These are phyloP conservation scores for Termitomyces sp. DNA, from an alignment of 768 basidiomycete species.

Conservation along the genomic window DNA sequence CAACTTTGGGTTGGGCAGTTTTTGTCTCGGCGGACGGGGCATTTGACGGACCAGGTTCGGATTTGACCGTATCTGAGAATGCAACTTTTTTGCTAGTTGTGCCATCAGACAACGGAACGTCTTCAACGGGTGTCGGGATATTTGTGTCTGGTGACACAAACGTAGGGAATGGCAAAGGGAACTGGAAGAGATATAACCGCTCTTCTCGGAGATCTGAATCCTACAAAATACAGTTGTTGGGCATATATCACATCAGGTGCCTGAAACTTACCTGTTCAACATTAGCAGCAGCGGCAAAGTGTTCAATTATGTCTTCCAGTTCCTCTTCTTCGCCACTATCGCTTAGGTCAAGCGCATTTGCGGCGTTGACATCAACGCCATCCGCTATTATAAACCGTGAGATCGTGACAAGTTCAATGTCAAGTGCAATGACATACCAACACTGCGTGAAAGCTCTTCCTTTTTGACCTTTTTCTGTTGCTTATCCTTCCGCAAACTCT, in stretches of 20 bases:
- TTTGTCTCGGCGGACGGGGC: slow-evolving; percentile 18
- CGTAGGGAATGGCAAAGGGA: slow-evolving; percentile 78
- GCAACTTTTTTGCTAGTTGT: slow-evolving; percentile 47
- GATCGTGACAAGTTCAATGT: neutral
- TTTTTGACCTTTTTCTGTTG: slow-evolving; percentile 35
- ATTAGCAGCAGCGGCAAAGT: slow-evolving; percentile 45
- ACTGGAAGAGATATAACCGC: slow-evolving; percentile 84
- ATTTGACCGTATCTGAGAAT: slow-evolving; percentile 58
- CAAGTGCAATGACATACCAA: slow-evolving; percentile 16
- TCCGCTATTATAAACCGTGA: neutral
- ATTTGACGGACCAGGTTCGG: slow-evolving; percentile 26
- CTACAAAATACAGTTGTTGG: slow-evolving; percentile 14
- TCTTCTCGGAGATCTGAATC: slow-evolving; percentile 51
- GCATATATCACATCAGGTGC: neutral
- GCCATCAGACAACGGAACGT: slow-evolving; percentile 26
- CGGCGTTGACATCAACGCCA: slow-evolving; percentile 34
- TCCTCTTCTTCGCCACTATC: slow-evolving; percentile 78
- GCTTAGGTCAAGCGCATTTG: slow-evolving; percentile 63
- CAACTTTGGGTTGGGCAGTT: slow-evolving; percentile 32
- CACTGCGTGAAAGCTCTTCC: slow-evolving; percentile 29
- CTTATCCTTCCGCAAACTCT: slow-evolving; percentile 53
- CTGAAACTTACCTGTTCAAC: slow-evolving; percentile 31
- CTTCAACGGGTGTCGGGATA: slow-evolving; percentile 20
- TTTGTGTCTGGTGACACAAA: slow-evolving; percentile 41
- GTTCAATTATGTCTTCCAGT: slow-evolving; percentile 68